Evolutionary conservation across 768 basidiomycete genomes (phyloP).

Genomic region (Clavaria fumosa): DNA sequence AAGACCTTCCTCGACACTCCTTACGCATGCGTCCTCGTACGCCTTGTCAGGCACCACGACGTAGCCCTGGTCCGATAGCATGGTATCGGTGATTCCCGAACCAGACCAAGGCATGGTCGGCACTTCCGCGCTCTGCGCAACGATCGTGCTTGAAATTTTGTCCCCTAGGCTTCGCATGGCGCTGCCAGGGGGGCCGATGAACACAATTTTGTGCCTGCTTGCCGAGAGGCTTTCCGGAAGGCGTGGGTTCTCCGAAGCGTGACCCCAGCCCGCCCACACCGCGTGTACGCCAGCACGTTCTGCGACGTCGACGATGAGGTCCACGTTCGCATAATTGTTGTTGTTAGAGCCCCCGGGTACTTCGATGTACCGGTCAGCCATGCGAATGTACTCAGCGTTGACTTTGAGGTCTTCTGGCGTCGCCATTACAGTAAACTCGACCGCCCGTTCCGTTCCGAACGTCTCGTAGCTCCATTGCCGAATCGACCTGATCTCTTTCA

Average conservation of each 20-base stretch:
- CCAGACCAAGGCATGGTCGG: slow-evolving; percentile 99
- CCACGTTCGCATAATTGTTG: slow-evolving; percentile 99
- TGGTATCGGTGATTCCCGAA: slow-evolving; percentile 80
- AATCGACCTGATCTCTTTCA: slow-evolving; percentile 97
- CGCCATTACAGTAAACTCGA: slow-evolving; percentile 99
- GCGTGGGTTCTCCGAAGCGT: slow-evolving; percentile 97
- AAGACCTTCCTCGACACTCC: slow-evolving; percentile 75
- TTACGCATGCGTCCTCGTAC: slow-evolving; percentile 80
- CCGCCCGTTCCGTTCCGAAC: slow-evolving; percentile 87
- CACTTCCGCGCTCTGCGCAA: slow-evolving; percentile 90
- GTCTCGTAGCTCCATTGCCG: slow-evolving; percentile 99
- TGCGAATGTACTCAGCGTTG: slow-evolving; percentile 98
- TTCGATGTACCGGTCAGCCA: slow-evolving; percentile 99
- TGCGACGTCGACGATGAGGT: slow-evolving; percentile 95
- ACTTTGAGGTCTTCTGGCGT: slow-evolving; percentile 97
- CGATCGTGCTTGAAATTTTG: slow-evolving; percentile 99
- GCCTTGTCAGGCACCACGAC: slow-evolving; percentile 90
- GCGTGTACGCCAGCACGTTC: slow-evolving; percentile 96
- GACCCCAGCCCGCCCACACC: slow-evolving; percentile 99
- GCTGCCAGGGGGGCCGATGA: slow-evolving; percentile 97
- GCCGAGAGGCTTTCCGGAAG: slow-evolving; percentile 87
- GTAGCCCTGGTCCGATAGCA: slow-evolving; percentile 70
- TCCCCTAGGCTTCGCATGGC: slow-evolving; percentile 99
- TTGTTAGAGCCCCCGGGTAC: slow-evolving; percentile 98
- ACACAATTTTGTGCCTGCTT: slow-evolving; percentile 91